phyloP scores from a whole-genome alignment of 257 asterid genomes.

The Lithospermum erythrorhizon region DNA sequence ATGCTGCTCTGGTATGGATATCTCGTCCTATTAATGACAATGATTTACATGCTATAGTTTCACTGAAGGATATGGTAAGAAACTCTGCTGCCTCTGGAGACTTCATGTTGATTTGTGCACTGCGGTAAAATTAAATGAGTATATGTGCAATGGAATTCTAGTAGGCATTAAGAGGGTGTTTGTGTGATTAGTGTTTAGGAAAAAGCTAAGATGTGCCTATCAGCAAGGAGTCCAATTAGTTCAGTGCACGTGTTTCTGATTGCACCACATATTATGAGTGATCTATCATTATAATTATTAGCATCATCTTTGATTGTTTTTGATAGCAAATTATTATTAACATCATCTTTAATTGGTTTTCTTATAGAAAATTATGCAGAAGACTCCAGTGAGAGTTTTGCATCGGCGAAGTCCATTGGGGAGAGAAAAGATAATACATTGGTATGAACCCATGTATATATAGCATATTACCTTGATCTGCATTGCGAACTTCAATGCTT shows the following conservation, averaged over 20 bases:
- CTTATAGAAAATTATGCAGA: slow-evolving; percentile 67
- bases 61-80: slow-evolving; percentile 54
- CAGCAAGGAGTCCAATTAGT: neutral
- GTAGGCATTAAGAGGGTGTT: neutral
- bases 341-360: slow-evolving; percentile 15
- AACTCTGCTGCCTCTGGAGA: neutral
- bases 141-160: neutral
- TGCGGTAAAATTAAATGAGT: neutral
- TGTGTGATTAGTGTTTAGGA: no score
- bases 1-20: slow-evolving; percentile 86
- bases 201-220: neutral
- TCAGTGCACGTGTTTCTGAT: neutral
- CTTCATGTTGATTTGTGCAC: neutral
- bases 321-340: neutral
- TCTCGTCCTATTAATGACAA: slow-evolving; percentile 53
- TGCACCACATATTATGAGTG: neutral
- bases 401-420: slow-evolving; percentile 94
- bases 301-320: no score
- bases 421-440: slow-evolving; percentile 71
- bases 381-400: slow-evolving; percentile 93
- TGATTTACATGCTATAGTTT: slow-evolving; percentile 40
- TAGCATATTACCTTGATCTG: slow-evolving; percentile 3
- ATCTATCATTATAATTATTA: neutral
- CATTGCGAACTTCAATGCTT: neutral
- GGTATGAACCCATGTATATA: slow-evolving; percentile 31